Evolutionary conservation across 345 rosid genomes (phyloP).

Genomic region (Sonneratia caseolaris): DNA sequence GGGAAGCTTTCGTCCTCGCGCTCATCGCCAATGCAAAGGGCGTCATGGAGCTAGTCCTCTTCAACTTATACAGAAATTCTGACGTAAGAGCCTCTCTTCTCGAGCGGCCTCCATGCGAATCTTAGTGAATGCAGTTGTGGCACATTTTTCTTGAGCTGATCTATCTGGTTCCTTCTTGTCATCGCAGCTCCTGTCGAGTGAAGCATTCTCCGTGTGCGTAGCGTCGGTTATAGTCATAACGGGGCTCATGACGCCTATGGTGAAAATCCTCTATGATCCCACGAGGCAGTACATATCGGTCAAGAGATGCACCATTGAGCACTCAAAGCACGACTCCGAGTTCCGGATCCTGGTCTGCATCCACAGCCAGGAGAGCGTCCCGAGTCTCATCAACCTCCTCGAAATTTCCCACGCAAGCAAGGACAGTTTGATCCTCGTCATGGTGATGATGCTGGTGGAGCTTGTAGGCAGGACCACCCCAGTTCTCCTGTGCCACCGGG

Average conservation of each 20-base stretch:
- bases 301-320: constrained; percentile 24
- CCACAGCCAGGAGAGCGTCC: constrained; percentile 19
- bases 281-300: constrained; percentile 17
- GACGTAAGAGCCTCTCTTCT: background rate
- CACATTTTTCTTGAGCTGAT: background rate
- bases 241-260: constrained; percentile 13
- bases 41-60: constrained; percentile 21
- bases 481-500: constrained; percentile 18
- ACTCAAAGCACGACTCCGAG: constrained; percentile 14
- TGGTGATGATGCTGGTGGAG: constrained; percentile 27
- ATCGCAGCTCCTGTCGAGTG: constrained; percentile 15
- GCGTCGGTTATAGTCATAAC: constrained; percentile 15
- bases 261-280: constrained; percentile 19
- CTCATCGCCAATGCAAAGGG: constrained; percentile 30
- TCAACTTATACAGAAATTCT: constrained; percentile 6
- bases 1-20: constrained; percentile 25
- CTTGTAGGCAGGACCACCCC: constrained; percentile 27
- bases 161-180: background rate
- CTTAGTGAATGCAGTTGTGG: background rate
- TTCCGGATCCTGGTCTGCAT: constrained; percentile 27
- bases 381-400: constrained; percentile 22
- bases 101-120: background rate
- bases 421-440: constrained; percentile 16
- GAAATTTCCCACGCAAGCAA: constrained; percentile 14
- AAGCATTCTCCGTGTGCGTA: constrained; percentile 10